Conservation (phyloP, 208 protist genomes). For the Eutreptiella sp. region DNA sequence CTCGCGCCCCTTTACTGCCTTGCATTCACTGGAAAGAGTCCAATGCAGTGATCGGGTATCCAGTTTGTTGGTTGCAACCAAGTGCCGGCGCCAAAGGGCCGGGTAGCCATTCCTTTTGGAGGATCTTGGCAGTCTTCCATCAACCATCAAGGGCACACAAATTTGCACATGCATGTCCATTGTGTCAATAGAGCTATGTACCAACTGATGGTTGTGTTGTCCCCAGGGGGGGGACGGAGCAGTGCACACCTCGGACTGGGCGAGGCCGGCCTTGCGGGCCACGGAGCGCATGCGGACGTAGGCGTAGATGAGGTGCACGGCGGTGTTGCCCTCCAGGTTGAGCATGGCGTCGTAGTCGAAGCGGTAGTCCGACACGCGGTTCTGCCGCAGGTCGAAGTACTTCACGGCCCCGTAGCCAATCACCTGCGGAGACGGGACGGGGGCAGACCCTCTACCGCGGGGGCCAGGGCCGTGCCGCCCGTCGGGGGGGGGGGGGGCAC, state of each 20-base stretch:
- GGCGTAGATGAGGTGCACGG: slow-evolving; percentile 93
- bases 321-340: slow-evolving; percentile 90
- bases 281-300: slow-evolving; percentile 92
- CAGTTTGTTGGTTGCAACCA: too few relatives aligned
- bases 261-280: slow-evolving; percentile 70
- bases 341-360: slow-evolving; percentile 95
- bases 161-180: too few relatives aligned
- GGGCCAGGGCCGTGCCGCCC: neutral
- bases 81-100: too few relatives aligned
- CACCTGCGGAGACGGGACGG: too few relatives aligned
- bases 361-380: slow-evolving; percentile 82
- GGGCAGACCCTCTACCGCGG: neutral
- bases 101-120: too few relatives aligned
- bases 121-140: neutral
- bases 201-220: neutral
- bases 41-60: too few relatives aligned
- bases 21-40: too few relatives aligned
- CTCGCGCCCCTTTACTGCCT: too few relatives aligned
- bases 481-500: neutral
- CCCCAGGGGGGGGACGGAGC: neutral
- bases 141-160: too few relatives aligned
- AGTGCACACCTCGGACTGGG: too few relatives aligned
- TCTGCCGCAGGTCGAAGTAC: slow-evolving; percentile 93
- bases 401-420: slow-evolving; percentile 91
- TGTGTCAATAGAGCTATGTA: neutral